Evolutionary conservation across 2,329 filamentous ascomycete genomes (phyloP).

Genomic region (Nemania sp.): DNA sequence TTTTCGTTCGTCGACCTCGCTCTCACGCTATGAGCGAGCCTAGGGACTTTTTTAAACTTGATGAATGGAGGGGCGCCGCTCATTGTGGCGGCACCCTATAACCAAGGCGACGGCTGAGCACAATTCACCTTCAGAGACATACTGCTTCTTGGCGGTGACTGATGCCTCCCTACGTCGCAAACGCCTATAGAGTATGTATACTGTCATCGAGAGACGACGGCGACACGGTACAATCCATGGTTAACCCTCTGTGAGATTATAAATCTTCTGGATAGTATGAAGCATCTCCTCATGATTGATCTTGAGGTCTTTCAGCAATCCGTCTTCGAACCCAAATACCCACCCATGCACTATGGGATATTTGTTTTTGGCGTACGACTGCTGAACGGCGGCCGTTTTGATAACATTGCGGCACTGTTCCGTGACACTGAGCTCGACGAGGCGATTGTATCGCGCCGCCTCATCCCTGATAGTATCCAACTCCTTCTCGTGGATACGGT

Average conservation of each 20-base stretch:
- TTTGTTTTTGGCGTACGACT: constrained; percentile 65
- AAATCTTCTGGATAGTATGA: constrained; percentile 65
- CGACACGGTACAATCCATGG: neutral
- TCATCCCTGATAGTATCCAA: constrained; percentile 66
- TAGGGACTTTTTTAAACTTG: too few species aligned
- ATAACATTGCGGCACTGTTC: constrained; percentile 78
- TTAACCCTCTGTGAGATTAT: constrained; percentile 52
- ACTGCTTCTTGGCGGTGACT: neutral
- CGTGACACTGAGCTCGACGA: constrained; percentile 84
- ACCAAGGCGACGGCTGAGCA: neutral
- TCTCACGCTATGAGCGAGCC: too few species aligned
- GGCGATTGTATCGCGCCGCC: constrained; percentile 65
- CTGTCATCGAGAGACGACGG: neutral
- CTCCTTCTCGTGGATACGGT: constrained; percentile 71
- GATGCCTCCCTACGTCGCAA: neutral
- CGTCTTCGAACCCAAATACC: constrained; percentile 73
- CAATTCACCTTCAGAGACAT: neutral
- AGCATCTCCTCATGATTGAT: constrained; percentile 64
- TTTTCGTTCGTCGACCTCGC: too few species aligned
- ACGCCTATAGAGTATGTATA: neutral
- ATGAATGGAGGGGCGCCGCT: too few species aligned
- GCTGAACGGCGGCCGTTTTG: constrained; percentile 80
- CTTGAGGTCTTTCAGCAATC: constrained; percentile 67
- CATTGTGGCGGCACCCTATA: too few species aligned
- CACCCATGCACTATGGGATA: constrained; percentile 75